Evolutionary conservation across 2,329 filamentous ascomycete genomes (phyloP), one percentile per base, ranked within the genome.

Genomic region (Hymenoscyphus albidus): DNA sequence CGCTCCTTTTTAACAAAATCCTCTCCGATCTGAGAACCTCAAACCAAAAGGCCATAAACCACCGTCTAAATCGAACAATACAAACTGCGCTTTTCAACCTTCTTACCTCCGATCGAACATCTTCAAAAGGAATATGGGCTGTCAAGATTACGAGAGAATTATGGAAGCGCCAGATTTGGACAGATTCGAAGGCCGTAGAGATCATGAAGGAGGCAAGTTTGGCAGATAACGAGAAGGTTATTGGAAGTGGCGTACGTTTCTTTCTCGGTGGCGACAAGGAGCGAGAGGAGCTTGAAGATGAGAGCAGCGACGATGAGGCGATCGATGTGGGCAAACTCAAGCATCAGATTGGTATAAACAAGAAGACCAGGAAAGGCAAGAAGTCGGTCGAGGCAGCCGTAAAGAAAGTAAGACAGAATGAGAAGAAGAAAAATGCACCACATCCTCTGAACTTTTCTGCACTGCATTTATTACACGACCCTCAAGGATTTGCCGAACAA

Each of bases 91-190:
- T 98, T 35, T 96, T 92, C 81, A 97, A 97, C 77, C 83, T 98
- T 31, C 86, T 98, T 56, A 92, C 91, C 16, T 91, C 90, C 3
- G 94, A 99, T 76, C 87, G 90, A 54, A 83, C 90, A 9, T 96
- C 93, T 0, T 84, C 91, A 0, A 95, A 96, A 74, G 92, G 91
- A 3, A 83, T 99, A 59, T 99, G 95, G 95, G 93, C 95, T 3
- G 92, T 97, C 67, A 97, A 97, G 78, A 85, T 99, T 69, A 96
- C 93, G 3, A 85, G 94, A 67, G 95, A 99, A 80, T 81, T 99
- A 74, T 99, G 95, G 95, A 96, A 93, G 78, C 86, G 94, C 58
- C 93, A 97, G 72, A 88, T 98, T 68, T 99, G 95, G 95, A 92
- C 91, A 10, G 95, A 99, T 73, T 86, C 93, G 1, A 95, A 93